These are phyloP conservation scores for Aspergillus ustus DNA, from an alignment of 2,329 filamentous ascomycete species.

Conservation along the genomic window DNA sequence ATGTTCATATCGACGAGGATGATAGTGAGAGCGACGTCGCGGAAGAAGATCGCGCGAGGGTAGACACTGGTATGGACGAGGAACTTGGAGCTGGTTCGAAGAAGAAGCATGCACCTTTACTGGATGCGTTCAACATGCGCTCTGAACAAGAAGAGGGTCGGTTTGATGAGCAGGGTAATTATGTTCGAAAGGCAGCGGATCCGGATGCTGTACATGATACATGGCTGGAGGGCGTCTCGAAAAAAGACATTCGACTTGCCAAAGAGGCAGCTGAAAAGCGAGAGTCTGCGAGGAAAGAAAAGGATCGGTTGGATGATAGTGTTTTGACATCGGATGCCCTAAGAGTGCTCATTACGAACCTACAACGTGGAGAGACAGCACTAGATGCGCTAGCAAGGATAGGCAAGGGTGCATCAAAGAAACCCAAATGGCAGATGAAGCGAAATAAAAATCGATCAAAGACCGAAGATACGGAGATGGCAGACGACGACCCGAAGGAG, in stretches of 20 bases:
- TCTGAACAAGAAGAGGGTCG: conserved; percentile 88
- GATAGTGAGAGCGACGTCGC: conserved; percentile 63
- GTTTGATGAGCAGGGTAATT: conserved; percentile 92
- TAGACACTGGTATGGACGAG: conserved; percentile 79
- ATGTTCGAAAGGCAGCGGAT: conserved; percentile 83
- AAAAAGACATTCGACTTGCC: conserved; percentile 89
- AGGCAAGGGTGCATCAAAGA: conserved; percentile 67
- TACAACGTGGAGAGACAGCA: conserved; percentile 83
- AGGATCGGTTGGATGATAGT: conserved; percentile 74
- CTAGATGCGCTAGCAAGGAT: conserved; percentile 85
- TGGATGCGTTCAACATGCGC: conserved; percentile 95
- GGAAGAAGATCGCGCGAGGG: conserved; percentile 70
- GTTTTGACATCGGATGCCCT: conserved; percentile 75
- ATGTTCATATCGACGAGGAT: conserved; percentile 67
- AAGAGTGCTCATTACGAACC: conserved; percentile 69
- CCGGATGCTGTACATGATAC: conserved; percentile 88
- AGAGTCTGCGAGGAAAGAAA: conserved; percentile 74
- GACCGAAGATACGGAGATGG: conserved; percentile 70
- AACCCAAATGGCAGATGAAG: conserved; percentile 66
- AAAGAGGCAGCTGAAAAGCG: conserved; percentile 85
- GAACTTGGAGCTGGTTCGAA: conserved; percentile 89
- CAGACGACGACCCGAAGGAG: conserved; percentile 72
- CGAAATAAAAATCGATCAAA: conserved; percentile 56
- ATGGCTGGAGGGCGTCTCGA: conserved; percentile 91
- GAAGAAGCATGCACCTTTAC: conserved; percentile 89